Conservation (phyloP, 139 green algal species). For the Picochlorum costavermella region DNA sequence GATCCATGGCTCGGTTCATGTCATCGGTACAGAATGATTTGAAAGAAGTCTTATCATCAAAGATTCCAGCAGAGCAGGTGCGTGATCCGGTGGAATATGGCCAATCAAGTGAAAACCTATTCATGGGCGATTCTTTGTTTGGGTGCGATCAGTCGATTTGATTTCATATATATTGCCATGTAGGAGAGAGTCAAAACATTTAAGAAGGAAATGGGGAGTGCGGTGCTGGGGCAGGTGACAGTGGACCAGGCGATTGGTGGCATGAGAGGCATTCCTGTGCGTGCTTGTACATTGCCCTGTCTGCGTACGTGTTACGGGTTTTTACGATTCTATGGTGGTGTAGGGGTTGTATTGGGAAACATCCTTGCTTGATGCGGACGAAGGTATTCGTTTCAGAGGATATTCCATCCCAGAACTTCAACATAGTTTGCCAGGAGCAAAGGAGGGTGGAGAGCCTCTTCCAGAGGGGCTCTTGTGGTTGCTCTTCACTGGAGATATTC, state of each 20-base stretch:
- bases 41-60: conserved; percentile 43
- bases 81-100: not conserved
- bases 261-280: conserved; percentile 88
- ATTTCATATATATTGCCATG: not conserved
- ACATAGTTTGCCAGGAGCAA: conserved; percentile 24
- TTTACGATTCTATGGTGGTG: not conserved
- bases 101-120: no score
- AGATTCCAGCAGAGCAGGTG: conserved; percentile 66
- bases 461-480: conserved; percentile 97
- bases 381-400: conserved; percentile 94
- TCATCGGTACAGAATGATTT: conserved; percentile 30
- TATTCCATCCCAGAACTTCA: conserved; percentile 89
- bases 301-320: not conserved
- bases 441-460: conserved; percentile 73
- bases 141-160: no score
- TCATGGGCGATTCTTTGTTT: no score
- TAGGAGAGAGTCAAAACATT: conserved; percentile 81
- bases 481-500: conserved; percentile 84
- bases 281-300: not conserved
- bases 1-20: no score
- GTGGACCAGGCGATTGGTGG: conserved; percentile 85
- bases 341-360: conserved; percentile 92
- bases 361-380: conserved; percentile 88
- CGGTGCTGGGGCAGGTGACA: conserved; percentile 76
- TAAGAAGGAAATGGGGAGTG: conserved; percentile 64